These are phyloP conservation scores for Besnoitia besnoiti DNA, from an alignment of 169 alveolate genomes.

Conservation along the genomic window DNA sequence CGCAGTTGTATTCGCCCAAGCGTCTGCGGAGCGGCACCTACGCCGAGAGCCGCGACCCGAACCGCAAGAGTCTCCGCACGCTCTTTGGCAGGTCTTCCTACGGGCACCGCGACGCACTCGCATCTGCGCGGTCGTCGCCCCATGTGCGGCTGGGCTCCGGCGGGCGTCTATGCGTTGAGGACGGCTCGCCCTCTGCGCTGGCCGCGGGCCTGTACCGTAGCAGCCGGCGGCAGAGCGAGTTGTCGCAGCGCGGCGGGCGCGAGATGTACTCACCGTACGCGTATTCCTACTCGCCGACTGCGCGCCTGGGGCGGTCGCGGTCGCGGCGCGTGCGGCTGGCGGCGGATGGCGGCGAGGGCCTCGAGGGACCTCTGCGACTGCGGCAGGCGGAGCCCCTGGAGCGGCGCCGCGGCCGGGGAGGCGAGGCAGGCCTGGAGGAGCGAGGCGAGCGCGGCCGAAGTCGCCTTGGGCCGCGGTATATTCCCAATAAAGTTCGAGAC, in stretches of 20 bases:
- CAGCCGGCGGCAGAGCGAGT: not conserved
- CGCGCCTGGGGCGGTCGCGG: not conserved
- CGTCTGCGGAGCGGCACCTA: not conserved
- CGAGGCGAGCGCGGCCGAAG: conserved; percentile 10
- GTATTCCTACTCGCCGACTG: not conserved
- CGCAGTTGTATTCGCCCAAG: not conserved
- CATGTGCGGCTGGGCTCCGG: not conserved
- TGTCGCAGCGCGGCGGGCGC: not conserved
- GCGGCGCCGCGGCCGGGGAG: not conserved
- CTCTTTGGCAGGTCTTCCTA: not conserved
- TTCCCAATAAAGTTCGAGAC: not conserved
- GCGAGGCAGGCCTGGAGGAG: not conserved
- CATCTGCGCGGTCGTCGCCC: not conserved
- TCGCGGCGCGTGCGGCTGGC: not conserved
- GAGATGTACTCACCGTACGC: not conserved
- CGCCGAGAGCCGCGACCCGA: not conserved
- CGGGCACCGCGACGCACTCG: not conserved
- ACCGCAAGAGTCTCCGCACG: not conserved
- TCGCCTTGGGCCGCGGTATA: not conserved
- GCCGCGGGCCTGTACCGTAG: no score
- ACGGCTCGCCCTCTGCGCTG: not conserved
- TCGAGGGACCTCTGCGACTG: not conserved
- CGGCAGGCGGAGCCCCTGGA: not conserved
- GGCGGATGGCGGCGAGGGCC: conserved; percentile 3
- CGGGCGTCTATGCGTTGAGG: no score